Base-by-base conservation (phyloP, 768 basidiomycete species). In the Phaeotremella fagi region DNA sequence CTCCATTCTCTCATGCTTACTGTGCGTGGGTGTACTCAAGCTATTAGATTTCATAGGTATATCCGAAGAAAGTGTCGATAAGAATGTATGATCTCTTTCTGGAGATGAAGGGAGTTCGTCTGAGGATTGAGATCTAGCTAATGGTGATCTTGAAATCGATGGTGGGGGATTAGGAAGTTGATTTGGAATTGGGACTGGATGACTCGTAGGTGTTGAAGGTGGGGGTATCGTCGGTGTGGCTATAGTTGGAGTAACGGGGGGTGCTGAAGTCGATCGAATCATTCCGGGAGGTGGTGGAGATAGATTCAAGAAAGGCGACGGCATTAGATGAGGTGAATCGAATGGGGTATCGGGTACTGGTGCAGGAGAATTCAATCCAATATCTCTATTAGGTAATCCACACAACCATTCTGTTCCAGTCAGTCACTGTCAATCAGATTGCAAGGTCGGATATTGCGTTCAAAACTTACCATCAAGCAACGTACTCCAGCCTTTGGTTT, bases 381-480 rank as follows among this genome's bases (percentile, higher is more conserved):
- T 36, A 23, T 22, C 54, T 50, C 38, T 11, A 20, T 6, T 7
- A 7, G 38, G 38, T 12, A 41, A 12, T 18, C 68, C 68, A 36
- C 68, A 70, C 22, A 70, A 62, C 56, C 64, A 70, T 22, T 70
- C 68, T 70, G 26, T 15, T 44, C 22, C 26, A 20, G 20, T 27
- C 44, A 42, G 36, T 48, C n/a, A 46, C 26, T 25, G 22, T 52
- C 4, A 52, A 50, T 31, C 31, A 25, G 28, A 1, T 11, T 31
- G 18, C 23, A 23, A 41, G n/a, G 15, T 16, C 7, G 9, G 31
- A 33, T 16, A 33, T 33, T n/a, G n/a, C n/a, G n/a, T 14, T 15
- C 24, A 15, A 20, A 27, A 55, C 63, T 57, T 41, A 66, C 68
- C 68, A 59, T 70, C 68, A 5, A 70, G 48, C 62, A 70, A 64